These are phyloP conservation scores for Echium plantagineum DNA, from an alignment of 257 asterid species.

Conservation along the genomic window DNA sequence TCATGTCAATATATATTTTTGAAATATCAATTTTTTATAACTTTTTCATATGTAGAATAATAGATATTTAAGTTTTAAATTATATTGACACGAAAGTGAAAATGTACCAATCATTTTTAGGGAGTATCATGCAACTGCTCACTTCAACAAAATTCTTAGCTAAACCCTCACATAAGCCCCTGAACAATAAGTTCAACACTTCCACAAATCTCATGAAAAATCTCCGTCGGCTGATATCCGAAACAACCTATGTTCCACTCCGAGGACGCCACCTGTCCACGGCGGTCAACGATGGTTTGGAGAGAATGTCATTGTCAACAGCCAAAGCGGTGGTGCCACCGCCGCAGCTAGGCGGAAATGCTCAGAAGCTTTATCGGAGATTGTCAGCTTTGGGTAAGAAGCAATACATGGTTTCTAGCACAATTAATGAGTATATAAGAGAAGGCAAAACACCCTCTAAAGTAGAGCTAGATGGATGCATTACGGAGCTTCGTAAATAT, in stretches of 20 bases:
- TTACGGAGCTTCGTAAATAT: slow-evolving; percentile 54
- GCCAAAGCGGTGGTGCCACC: not conserved
- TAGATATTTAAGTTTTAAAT: too few species aligned
- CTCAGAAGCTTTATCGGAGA: slow-evolving; percentile 35
- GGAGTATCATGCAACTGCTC: too few species aligned
- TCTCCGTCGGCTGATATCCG: not conserved
- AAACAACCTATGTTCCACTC: not conserved
- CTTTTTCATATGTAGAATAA: too few species aligned
- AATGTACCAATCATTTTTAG: too few species aligned
- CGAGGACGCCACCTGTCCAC: slow-evolving; percentile 22
- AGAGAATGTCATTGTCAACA: not conserved
- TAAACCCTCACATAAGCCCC: too few species aligned
- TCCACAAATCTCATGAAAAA: not conserved
- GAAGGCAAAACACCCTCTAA: slow-evolving; percentile 40
- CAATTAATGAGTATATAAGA: slow-evolving; percentile 45
- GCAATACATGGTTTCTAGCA: slow-evolving; percentile 32
- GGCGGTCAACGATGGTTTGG: slow-evolving; percentile 10
- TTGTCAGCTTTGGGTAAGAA: slow-evolving; percentile 51
- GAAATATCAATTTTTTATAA: too few species aligned
- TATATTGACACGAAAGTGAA: too few species aligned
- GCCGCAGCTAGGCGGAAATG: not conserved
- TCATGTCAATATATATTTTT: too few species aligned
- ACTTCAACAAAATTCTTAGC: too few species aligned
- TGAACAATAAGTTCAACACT: too few species aligned
- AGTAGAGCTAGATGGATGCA: slow-evolving; percentile 35